Evolutionary conservation across 495 filamentous ascomycete genomes (phyloP).

Genomic region (Penicillium daleae): DNA sequence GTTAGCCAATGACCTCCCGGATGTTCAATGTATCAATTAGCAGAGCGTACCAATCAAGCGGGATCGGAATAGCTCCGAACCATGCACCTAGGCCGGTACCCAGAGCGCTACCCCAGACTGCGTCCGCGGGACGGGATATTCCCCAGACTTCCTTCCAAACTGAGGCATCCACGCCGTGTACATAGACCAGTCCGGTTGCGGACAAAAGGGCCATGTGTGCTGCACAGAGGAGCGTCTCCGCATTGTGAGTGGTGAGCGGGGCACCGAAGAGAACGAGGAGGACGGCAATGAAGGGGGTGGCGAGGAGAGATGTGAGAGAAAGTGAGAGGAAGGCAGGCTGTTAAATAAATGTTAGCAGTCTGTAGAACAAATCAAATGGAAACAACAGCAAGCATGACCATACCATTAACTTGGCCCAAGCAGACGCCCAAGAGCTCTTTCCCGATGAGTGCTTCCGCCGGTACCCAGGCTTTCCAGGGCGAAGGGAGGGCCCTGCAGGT

Average conservation of each 20-base stretch:
- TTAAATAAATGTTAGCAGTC: conserved; percentile 16
- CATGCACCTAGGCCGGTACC: conserved; percentile 60
- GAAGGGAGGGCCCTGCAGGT: conserved; percentile 19
- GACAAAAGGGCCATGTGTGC: conserved; percentile 79
- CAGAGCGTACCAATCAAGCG: conserved; percentile 79
- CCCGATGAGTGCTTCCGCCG: conserved; percentile 32
- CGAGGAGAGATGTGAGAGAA: conserved; percentile 66
- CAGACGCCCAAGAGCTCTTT: conserved; percentile 22
- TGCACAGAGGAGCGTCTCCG: conserved; percentile 77
- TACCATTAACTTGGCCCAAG: conserved; percentile 45
- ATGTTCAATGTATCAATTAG: conserved; percentile 10
- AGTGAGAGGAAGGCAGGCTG: conserved; percentile 66
- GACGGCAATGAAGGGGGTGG: conserved; percentile 63
- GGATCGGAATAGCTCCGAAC: conserved; percentile 83
- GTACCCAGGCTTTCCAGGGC: conserved; percentile 30
- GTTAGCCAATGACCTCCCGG: conserved; percentile 11
- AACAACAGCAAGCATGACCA: neutral
- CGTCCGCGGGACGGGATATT: conserved; percentile 45
- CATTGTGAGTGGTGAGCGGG: conserved; percentile 79
- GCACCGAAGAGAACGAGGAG: conserved; percentile 87
- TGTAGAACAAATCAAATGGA: neutral
- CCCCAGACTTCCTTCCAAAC: conserved; percentile 75
- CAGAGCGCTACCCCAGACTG: conserved; percentile 46
- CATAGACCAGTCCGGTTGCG: conserved; percentile 76
- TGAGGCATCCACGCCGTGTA: conserved; percentile 72